Evolutionary conservation across 305 asterid species (phyloP).

Genomic region (Solanum chacoense): DNA sequence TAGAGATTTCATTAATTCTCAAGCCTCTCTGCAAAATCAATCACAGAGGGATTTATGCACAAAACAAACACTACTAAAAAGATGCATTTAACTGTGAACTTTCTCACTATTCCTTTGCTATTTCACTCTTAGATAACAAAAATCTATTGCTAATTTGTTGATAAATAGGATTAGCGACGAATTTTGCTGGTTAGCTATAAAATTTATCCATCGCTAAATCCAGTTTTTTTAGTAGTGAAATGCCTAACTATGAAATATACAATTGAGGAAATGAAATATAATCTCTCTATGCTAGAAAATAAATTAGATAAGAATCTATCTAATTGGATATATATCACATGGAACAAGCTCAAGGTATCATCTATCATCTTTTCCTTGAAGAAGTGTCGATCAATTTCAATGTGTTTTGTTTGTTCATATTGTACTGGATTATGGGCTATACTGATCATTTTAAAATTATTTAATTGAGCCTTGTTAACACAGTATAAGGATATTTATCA

Average conservation of each 20-base stretch:
- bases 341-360: neutral
- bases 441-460: too few relatives aligned
- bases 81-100: neutral
- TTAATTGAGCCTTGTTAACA: too few relatives aligned
- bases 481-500: too few relatives aligned
- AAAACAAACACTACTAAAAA: neutral
- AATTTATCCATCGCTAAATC: neutral
- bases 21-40: neutral
- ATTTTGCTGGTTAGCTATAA: neutral
- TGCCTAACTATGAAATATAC: neutral
- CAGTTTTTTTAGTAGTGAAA: neutral
- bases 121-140: neutral
- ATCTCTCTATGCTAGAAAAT: neutral
- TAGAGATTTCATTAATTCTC: neutral
- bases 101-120: neutral
- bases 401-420: neutral
- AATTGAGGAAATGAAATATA: neutral
- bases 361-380: neutral
- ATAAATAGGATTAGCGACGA: neutral
- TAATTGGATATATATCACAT: neutral
- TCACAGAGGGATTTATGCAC: neutral
- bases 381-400: neutral
- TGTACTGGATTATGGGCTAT: neutral
- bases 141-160: neutral
- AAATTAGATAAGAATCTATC: neutral